phyloP scores from a whole-genome alignment of 768 basidiomycete genomes.

The Macrolepiota albuminosa region DNA sequence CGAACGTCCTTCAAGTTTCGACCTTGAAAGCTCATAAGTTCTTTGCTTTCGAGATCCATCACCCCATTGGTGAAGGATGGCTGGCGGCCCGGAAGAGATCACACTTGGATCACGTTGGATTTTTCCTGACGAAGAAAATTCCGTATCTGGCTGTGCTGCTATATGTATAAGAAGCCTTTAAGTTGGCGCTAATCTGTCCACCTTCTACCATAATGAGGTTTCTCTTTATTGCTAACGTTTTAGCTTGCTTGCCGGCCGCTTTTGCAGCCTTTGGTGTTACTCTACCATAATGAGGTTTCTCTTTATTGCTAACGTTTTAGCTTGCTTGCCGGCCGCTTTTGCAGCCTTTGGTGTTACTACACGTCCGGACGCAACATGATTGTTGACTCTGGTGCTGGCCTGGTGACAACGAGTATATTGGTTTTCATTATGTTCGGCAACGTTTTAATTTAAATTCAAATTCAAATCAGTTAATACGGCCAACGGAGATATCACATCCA shows the following conservation, averaged over 20 bases:
- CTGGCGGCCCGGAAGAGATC: conserved; percentile 11
- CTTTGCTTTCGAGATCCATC: not conserved
- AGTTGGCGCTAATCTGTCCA: not conserved
- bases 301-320: conserved; percentile 18
- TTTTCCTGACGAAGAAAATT: conserved; percentile 10
- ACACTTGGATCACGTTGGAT: conserved; percentile 5
- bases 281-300: conserved; percentile 20
- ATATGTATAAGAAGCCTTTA: not conserved
- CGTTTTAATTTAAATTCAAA: not conserved
- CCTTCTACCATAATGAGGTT: conserved; percentile 19
- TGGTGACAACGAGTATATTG: conserved; percentile 37
- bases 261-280: conserved; percentile 44
- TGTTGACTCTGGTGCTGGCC: conserved; percentile 41
- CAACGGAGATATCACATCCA: conserved; percentile 43
- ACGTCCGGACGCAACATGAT: conserved; percentile 34
- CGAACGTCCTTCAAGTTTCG: not conserved
- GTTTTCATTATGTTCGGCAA: not conserved
- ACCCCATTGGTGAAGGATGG: not conserved
- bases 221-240: conserved; percentile 16
- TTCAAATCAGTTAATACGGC: conserved; percentile 30
- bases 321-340: conserved; percentile 28
- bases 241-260: conserved; percentile 25
- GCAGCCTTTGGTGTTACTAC: conserved; percentile 42
- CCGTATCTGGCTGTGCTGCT: not conserved
- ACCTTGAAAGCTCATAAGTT: not conserved